Base-by-base conservation (phyloP, 176 grass and related monocot species). In the Miscanthus lutarioriparius region DNA sequence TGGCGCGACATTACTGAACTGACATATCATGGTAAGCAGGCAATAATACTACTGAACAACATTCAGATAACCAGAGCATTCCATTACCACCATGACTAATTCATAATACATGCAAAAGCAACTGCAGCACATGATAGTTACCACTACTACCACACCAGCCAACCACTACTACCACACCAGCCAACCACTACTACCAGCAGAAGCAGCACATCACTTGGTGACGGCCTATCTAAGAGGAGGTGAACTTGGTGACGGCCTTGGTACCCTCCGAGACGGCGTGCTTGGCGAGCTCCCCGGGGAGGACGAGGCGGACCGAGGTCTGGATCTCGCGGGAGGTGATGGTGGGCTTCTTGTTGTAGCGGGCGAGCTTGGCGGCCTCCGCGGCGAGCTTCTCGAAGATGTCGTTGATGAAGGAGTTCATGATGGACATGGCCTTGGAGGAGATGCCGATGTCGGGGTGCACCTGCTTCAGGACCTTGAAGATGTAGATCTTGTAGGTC, bases 381-480 rank as follows among this genome's bases (percentile, higher is more conserved):
- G 9, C 79, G 63, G 87, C 92, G 22, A 94, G 82, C 82, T 94
- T 94, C 90, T 94, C 92, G 49, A 94, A 94, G 85, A 94, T 94
- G 64, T 94, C 93, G 79, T 95, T 95, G 90, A 94, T 94, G 82
- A 94, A 94, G 65, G 92, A 94, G 79, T 94, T 94, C 92, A 94
- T 94, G 87, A 92, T 94, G 79, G 87, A 85, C 92, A 94, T 94
- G 82, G 90, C 90, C 92, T 94, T 94, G 90, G 89, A 86, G n/a
- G 89, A 89, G 74, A 91, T 86, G 33, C 91, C 88, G 80, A 93
- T 93, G 91, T 91, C 91, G 0, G 88, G 91, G 88, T 93, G 91
- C 27, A 93, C 91, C 88, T 93, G 88, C 88, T 93, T 91, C 27
- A 93, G 80, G 16, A 93, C 91, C 86, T 94, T 94, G 83, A 94